phyloP scores from a whole-genome alignment of 257 asterid species.

The Primulina eburnea region DNA sequence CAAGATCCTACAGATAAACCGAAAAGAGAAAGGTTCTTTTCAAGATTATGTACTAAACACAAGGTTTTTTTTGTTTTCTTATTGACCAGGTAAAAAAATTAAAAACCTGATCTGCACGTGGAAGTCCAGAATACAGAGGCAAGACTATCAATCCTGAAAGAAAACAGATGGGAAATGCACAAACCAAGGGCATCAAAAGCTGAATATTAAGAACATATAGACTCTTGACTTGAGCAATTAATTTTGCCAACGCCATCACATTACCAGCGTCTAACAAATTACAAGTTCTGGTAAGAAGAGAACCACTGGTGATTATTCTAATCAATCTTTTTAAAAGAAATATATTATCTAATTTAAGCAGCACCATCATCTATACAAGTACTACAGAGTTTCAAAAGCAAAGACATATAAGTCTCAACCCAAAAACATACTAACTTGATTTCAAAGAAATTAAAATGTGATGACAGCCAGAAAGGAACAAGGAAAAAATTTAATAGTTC shows the following conservation, averaged over 20 bases:
- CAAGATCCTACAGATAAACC: constrained; percentile 58
- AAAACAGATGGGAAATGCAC: constrained; percentile 16
- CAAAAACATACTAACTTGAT: background rate
- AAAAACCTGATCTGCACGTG: constrained; percentile 89
- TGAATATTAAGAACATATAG: constrained; percentile 16
- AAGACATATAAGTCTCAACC: constrained; percentile 6
- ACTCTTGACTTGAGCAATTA: constrained; percentile 7
- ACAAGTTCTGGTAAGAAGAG: background rate
- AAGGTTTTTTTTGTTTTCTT: background rate
- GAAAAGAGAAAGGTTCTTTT: constrained; percentile 13
- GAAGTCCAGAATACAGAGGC: constrained; percentile 90
- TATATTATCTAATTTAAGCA: constrained; percentile 1
- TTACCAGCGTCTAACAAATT: constrained; percentile 8
- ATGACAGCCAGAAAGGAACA: background rate
- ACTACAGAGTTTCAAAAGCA: background rate
- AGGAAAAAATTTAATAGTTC: constrained; percentile 8
- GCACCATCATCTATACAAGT: background rate
- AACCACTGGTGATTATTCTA: no score
- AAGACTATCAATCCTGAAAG: constrained; percentile 71
- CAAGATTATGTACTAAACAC: constrained; percentile 11
- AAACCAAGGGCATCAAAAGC: background rate
- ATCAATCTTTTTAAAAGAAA: background rate
- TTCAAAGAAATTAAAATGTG: background rate
- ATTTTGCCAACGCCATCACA: background rate
- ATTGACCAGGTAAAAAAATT: constrained; percentile 9